Evolutionary conservation across 495 filamentous ascomycete genomes (phyloP), one percentile per base, ranked within the genome.

Genomic region (Daldinia loculata): DNA sequence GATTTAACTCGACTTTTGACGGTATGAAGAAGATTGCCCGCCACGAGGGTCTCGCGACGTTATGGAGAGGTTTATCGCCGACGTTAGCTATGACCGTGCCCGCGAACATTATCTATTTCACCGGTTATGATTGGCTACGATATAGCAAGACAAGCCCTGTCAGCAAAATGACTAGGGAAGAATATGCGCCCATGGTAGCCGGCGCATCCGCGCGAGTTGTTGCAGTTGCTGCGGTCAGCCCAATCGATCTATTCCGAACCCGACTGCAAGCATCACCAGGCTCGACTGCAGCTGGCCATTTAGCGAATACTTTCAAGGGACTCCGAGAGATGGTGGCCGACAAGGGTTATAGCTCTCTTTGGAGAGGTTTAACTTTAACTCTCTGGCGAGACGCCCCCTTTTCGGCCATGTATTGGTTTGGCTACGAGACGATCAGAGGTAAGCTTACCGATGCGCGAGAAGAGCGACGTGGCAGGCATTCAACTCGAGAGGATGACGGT

Each of bases 301-400:
- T 98, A 67, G 84, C 87, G 30, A 86, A 90, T 29, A 98, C 95
- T 0, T 79, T 97, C 50, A 77, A 86, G 50, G 92, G 91, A 5
- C 75, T 98, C 7, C 81, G 86, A 63, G 87, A 92, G 36, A 95
- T 98, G 94, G 92, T 97, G 0, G 80, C 83, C 7, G 79, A 77
- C 0, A 85, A 91, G 58, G 95, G 95, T 6, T 92, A 94, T 65
- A 84, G 84, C 8, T 92, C 94, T 1, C 86, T 99, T 0, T 99
- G 95, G 95, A 85, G 95, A n/a, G 95, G 95, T 0, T 80, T 99
- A 61, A 93, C 91, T 0, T 84, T 99, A 32, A 98, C 95, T 0
- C 88, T 99, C 74, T 99, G 95, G 95, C 86, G 95, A 30, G 95
- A 99, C 76, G 95, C 98, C 0, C 95, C 95, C 0, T 99, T 99